Evolutionary conservation across 1,139 yeast genomes (phyloP), one percentile per base, ranked within the genome.

Genomic region (Pichia sp.): DNA sequence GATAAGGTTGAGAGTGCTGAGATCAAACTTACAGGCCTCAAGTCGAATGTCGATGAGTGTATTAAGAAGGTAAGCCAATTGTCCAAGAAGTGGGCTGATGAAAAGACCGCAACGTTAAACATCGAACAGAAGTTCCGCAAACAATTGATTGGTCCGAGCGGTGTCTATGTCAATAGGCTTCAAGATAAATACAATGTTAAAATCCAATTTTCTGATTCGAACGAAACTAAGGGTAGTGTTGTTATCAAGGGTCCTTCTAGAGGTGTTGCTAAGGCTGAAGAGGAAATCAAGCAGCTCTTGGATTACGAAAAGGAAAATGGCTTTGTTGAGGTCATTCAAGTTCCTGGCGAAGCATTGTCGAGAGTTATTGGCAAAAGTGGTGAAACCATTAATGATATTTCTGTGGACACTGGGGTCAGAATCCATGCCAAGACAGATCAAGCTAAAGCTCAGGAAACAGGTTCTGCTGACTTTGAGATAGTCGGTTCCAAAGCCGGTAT

Each of bases 291-390:
- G 65, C 97, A 90, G 58, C 78, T 95, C 61, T 78, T 88, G 63
- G 87, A 87, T 64, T 95, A 86, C 70, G 98, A 92, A 71, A 85
- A 81, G 67, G 97, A 89, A 64, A 90, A 92, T 67, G 93, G 96
- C 31, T 82, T 82, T 72, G 78, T 81, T 58, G 79, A 82, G 63
- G 72, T 75, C 23, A 67, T 93, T 52, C 71, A 74, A 51, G 85
- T 95, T 54, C 95, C 97, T 47, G 71, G 78, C 47, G 81, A 79
- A 62, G 86, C 92, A 26, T 79, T 92, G 59, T 78, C 97, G 16
- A 79, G 92, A 68, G 85, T 95, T 56, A 90, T 95, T 68, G 99
- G 99, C 66, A 89, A 87, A 66, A 77, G 79, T 57, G 98, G 98
- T 69, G 95, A 87, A 62, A 81, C 79, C 57, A 87, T 95, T 64